These are phyloP conservation scores for Avena sativa DNA, from an alignment of 176 grass and related monocot species.

Conservation along the genomic window DNA sequence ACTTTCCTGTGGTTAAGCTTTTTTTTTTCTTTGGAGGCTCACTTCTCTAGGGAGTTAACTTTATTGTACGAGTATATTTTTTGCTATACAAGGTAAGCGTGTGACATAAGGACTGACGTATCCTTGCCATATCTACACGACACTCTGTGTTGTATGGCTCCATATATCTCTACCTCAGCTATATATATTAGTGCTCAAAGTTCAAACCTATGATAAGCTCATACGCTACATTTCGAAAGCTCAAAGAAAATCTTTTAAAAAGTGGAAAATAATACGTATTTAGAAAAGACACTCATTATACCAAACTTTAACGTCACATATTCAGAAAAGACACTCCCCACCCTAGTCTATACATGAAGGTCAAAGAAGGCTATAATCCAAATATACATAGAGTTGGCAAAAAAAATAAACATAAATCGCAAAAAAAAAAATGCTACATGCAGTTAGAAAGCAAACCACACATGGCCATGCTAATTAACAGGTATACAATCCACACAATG, in stretches of 20 bases:
- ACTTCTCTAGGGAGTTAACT: slow-evolving; percentile 35
- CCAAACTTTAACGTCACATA: not conserved
- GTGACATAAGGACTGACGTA: slow-evolving; percentile 65
- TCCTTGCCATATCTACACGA: not conserved
- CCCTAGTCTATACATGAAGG: slow-evolving; percentile 1
- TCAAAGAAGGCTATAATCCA: slow-evolving; percentile 13
- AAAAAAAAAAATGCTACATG: too few species aligned
- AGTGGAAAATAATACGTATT: not conserved
- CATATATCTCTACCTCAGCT: too few species aligned
- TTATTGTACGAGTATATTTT: slow-evolving; percentile 29
- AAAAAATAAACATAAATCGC: too few species aligned
- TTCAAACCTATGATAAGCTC: too few species aligned
- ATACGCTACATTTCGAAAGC: not conserved
- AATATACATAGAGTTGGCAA: not conserved
- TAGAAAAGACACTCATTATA: too few species aligned
- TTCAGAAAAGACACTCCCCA: not conserved
- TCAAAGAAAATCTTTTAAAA: not conserved
- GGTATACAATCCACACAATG: too few species aligned
- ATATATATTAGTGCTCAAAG: too few species aligned
- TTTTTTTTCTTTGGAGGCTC: slow-evolving; percentile 39
- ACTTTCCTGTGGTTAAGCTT: slow-evolving; percentile 43
- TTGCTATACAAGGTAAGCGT: slow-evolving; percentile 45
- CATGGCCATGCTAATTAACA: too few species aligned
- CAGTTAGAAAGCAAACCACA: too few species aligned
- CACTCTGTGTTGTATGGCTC: too few species aligned